A percentile compares a stretch with the other conserved stretches of the same genome.
These are phyloP conservation scores for Coniochaeta prunicola DNA, from an alignment of 2,329 filamentous ascomycete species.

Conservation along the genomic window DNA sequence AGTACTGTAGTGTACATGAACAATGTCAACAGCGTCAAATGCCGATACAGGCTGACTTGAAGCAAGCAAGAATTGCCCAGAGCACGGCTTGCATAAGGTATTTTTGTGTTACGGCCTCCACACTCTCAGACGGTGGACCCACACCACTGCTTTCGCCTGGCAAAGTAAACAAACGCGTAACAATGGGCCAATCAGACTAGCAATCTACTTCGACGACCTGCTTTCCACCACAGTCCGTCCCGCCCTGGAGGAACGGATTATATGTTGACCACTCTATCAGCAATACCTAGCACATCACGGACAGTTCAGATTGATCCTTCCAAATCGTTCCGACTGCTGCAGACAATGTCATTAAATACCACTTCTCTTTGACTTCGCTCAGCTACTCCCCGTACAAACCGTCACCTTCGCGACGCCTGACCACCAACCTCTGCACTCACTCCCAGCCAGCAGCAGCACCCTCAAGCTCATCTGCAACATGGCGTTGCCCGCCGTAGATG, in stretches of 20 bases:
- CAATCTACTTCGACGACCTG: not conserved
- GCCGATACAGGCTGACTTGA: too few relatives aligned
- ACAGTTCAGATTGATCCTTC: too few relatives aligned
- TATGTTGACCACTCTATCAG: not conserved
- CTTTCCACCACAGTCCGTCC: not conserved
- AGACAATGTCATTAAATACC: not conserved
- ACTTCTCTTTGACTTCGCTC: not conserved
- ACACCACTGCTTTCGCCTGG: too few relatives aligned
- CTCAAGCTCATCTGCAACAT: constrained; percentile 1
- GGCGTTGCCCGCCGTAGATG: constrained; percentile 10
- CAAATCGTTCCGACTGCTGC: not conserved
- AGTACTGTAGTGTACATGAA: too few relatives aligned
- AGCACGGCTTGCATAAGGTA: too few relatives aligned
- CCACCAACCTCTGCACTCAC: not conserved
- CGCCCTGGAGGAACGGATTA: not conserved
- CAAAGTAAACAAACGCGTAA: constrained; percentile 4
- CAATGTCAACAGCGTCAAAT: too few relatives aligned
- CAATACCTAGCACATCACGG: not conserved
- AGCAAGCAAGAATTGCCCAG: too few relatives aligned
- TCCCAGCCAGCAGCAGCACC: not conserved
- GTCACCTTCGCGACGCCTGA: not conserved
- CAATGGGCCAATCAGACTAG: not conserved
- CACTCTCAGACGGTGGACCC: too few relatives aligned
- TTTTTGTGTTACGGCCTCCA: too few relatives aligned
- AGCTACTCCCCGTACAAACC: not conserved